Percentiles rank a stretch among this genome's conserved stretches.
Evolutionary conservation across 2,329 filamentous ascomycete species (phyloP).

Genomic region (Paraphaeosphaeria sporulosa): DNA sequence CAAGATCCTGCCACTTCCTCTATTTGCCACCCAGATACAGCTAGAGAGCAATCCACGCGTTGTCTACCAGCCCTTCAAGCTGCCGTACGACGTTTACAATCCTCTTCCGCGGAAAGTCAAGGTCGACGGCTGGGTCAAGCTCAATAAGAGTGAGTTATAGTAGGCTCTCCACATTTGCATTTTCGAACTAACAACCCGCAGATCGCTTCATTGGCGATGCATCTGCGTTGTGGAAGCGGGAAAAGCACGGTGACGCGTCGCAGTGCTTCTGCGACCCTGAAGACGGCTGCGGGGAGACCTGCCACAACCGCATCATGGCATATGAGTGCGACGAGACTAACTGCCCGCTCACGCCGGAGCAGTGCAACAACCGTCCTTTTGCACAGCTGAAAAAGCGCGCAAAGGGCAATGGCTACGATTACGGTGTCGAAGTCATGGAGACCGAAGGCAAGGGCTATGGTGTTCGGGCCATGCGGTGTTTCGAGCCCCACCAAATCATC

Average conservation of each 20-base stretch:
- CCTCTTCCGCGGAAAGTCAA: slow-evolving; percentile 87
- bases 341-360: slow-evolving; percentile 77
- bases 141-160: slow-evolving; percentile 78
- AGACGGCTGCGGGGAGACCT: slow-evolving; percentile 85
- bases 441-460: slow-evolving; percentile 88
- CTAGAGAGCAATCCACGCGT: slow-evolving; percentile 64
- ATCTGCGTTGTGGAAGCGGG: slow-evolving; percentile 80
- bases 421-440: slow-evolving; percentile 95
- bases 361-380: slow-evolving; percentile 89
- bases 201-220: slow-evolving; percentile 92
- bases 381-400: slow-evolving; percentile 74
- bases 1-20: slow-evolving; percentile 73
- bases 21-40: slow-evolving; percentile 76
- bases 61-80: slow-evolving; percentile 76
- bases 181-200: slow-evolving; percentile 47
- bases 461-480: slow-evolving; percentile 87
- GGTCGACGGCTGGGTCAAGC: slow-evolving; percentile 90
- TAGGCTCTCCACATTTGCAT: slow-evolving; percentile 16
- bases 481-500: slow-evolving; percentile 90
- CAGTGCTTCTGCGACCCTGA: slow-evolving; percentile 65
- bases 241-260: slow-evolving; percentile 72
- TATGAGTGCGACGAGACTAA: slow-evolving; percentile 95
- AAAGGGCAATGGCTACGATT: slow-evolving; percentile 80
- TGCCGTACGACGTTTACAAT: slow-evolving; percentile 90
- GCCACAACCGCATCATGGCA: slow-evolving; percentile 95